Percentiles rank a stretch among this genome's conserved stretches.
phyloP scores from a whole-genome alignment of 2,329 filamentous ascomycete genomes.

The Phaeosphaeria sp. region DNA sequence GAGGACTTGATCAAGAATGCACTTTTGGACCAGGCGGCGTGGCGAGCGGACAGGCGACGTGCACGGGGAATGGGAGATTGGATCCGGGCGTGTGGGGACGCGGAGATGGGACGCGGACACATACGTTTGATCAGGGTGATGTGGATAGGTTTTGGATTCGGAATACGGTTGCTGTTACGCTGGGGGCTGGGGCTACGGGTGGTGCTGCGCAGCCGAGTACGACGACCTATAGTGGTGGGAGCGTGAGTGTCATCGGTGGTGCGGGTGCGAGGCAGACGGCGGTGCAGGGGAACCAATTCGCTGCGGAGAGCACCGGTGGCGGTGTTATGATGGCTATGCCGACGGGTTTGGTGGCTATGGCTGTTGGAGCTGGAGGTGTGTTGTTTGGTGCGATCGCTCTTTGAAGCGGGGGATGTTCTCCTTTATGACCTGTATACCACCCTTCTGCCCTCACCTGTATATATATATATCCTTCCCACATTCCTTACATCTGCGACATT shows the following conservation, averaged over 20 bases:
- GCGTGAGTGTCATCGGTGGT: not conserved
- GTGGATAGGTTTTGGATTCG: conserved; percentile 12
- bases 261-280: not conserved
- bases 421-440: not conserved
- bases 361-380: conserved; percentile 13
- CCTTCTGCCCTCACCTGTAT: not conserved
- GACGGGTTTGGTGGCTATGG: conserved; percentile 9
- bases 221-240: not conserved
- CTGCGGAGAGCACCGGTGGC: conserved; percentile 7
- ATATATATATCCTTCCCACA: not conserved
- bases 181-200: conserved; percentile 4
- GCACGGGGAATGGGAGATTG: conserved; percentile 10
- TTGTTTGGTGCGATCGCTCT: conserved; percentile 12
- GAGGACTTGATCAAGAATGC: conserved; percentile 10
- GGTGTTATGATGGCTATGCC: conserved; percentile 10
- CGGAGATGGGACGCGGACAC: conserved; percentile 6
- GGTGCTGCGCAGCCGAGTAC: conserved; percentile 1
- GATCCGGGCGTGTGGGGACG: conserved; percentile 14
- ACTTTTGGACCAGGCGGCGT: conserved; percentile 11
- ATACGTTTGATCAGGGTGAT: conserved; percentile 12
- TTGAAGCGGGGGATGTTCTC: not conserved
- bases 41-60: conserved; percentile 11
- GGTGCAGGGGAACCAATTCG: not conserved
- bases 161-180: conserved; percentile 12
- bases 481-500: not conserved